Evolutionary conservation across 176 grass and related monocot species (phyloP).

Genomic region (Poa pratensis): DNA sequence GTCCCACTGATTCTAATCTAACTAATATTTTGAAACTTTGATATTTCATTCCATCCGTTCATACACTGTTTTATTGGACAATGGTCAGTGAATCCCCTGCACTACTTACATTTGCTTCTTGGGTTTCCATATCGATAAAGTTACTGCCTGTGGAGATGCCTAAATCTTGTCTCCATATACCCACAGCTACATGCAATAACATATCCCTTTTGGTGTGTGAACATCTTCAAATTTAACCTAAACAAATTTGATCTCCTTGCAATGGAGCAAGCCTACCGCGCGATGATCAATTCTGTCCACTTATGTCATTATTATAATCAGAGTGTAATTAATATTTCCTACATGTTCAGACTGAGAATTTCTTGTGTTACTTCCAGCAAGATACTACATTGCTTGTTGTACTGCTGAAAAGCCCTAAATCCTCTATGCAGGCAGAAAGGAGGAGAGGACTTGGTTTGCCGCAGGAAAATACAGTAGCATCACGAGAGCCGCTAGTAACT

Average conservation of each 20-base stretch:
- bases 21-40: neutral
- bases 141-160: neutral
- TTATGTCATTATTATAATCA: neutral
- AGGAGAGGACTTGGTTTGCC: conserved; percentile 64
- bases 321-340: neutral
- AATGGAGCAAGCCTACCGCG: conserved; percentile 5
- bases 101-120: neutral
- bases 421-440: conserved; percentile 69
- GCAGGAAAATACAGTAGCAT: conserved; percentile 43
- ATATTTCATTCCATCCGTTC: neutral
- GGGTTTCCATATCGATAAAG: conserved; percentile 14
- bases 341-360: neutral
- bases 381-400: neutral
- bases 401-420: neutral
- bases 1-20: conserved; percentile 36
- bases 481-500: conserved; percentile 44
- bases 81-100: neutral
- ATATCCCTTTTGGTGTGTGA: neutral
- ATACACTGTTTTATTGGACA: conserved; percentile 9
- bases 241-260: neutral
- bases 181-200: conserved; percentile 5
- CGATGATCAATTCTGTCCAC: conserved; percentile 13
- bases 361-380: neutral
- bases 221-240: neutral
- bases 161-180: conserved; percentile 12